Evolutionary conservation across 177 flowering plant species (phyloP).

Genomic region (Vitis hybrid): DNA sequence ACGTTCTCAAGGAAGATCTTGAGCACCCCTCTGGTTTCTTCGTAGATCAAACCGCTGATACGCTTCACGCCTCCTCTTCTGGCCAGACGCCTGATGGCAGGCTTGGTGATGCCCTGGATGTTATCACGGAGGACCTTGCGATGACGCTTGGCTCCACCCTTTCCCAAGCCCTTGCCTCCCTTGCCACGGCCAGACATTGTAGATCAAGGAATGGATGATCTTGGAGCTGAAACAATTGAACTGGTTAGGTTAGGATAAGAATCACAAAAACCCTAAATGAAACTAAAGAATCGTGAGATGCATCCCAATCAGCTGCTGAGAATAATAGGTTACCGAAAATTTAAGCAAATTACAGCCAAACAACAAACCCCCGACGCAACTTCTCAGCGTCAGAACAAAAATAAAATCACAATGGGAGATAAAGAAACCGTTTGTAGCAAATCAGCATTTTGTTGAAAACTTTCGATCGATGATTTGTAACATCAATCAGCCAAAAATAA

Average conservation of each 20-base stretch:
- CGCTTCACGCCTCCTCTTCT: slow-evolving; percentile 22
- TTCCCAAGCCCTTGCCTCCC: slow-evolving; percentile 24
- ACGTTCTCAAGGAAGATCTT: slow-evolving; percentile 26
- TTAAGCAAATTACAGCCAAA: too few relatives aligned
- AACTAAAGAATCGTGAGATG: not conserved
- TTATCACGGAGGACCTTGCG: slow-evolving; percentile 23
- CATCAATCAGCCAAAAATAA: too few relatives aligned
- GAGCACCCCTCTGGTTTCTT: slow-evolving; percentile 22
- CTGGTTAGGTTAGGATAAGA: not conserved
- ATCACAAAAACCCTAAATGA: not conserved
- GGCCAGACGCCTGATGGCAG: slow-evolving; percentile 22
- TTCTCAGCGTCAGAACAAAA: too few relatives aligned
- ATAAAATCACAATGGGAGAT: too few relatives aligned
- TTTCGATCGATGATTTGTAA: too few relatives aligned
- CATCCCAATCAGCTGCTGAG: not conserved
- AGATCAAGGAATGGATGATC: not conserved
- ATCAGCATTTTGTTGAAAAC: too few relatives aligned
- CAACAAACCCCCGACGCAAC: too few relatives aligned
- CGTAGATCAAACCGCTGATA: slow-evolving; percentile 24
- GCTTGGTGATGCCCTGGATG: slow-evolving; percentile 25
- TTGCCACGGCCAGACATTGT: slow-evolving; percentile 23
- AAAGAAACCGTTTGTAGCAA: too few relatives aligned
- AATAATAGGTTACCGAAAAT: not conserved
- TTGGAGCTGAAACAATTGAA: not conserved
- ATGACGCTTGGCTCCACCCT: slow-evolving; percentile 25